Percentiles rank a stretch among this genome's conserved stretches.
Evolutionary conservation across 768 basidiomycete genomes (phyloP).

Genomic region (Hericium alpestre): DNA sequence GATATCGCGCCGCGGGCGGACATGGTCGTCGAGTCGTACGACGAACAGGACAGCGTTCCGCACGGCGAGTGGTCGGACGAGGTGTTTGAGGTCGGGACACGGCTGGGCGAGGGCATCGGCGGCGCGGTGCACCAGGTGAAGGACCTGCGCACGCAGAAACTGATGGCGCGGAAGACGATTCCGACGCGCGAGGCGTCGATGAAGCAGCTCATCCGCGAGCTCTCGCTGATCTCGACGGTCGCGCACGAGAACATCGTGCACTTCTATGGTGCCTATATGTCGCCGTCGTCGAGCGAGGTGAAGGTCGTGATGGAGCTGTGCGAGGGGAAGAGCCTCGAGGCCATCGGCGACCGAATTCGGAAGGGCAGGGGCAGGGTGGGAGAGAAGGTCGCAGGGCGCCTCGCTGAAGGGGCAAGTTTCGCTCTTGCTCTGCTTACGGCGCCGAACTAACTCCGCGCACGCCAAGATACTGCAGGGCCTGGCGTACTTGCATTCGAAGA

Average conservation of each 20-base stretch:
- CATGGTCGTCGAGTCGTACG: no score
- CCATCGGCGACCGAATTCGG: conserved; percentile 68
- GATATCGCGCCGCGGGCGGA: not conserved
- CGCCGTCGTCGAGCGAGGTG: conserved; percentile 72
- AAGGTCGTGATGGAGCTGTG: conserved; percentile 84
- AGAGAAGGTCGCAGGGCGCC: conserved; percentile 71
- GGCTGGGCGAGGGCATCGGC: conserved; percentile 83
- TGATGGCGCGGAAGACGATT: conserved; percentile 87
- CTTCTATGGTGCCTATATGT: conserved; percentile 82
- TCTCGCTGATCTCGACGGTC: conserved; percentile 73
- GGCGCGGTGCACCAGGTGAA: conserved; percentile 84
- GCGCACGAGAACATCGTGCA: conserved; percentile 72
- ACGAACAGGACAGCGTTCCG: not conserved
- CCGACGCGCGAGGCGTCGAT: conserved; percentile 75
- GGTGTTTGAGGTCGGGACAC: conserved; percentile 53
- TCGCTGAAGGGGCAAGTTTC: conserved; percentile 71
- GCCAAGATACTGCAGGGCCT: conserved; percentile 66
- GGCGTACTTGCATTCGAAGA: conserved; percentile 73
- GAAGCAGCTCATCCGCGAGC: conserved; percentile 79
- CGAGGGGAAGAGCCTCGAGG: conserved; percentile 76
- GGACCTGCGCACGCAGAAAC: conserved; percentile 60
- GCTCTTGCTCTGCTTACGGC: not conserved
- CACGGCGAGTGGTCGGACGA: conserved; percentile 44
- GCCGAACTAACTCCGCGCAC: not conserved
- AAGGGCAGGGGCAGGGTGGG: conserved; percentile 62